Conservation (phyloP, 352 stramenopile species). For the Globisporangium polare region DNA sequence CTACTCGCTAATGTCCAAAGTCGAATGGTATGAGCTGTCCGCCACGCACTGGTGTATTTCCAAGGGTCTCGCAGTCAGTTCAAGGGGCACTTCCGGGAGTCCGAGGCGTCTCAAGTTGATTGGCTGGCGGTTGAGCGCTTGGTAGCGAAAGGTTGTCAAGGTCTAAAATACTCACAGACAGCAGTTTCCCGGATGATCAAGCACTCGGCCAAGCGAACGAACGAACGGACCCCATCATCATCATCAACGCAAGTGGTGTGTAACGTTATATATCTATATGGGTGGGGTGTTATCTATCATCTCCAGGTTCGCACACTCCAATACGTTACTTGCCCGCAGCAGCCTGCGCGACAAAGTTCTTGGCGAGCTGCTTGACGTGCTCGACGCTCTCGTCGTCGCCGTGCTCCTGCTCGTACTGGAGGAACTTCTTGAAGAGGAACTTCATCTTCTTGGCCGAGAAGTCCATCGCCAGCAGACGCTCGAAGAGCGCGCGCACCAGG, state of each 20-base stretch:
- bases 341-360: constrained; percentile 87
- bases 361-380: constrained; percentile 94
- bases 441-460: constrained; percentile 98
- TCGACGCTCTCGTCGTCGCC: constrained; percentile 85
- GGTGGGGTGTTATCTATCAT: constrained; percentile 1
- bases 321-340: constrained; percentile 30
- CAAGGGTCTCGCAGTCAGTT: neutral
- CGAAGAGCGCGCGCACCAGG: constrained; percentile 88
- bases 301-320: neutral
- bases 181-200: neutral
- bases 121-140: neutral
- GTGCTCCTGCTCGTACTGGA: constrained; percentile 92
- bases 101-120: neutral
- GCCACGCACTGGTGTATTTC: neutral
- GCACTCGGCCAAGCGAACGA: neutral
- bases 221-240: neutral
- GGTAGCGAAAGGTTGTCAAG: neutral
- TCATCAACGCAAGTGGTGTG: neutral
- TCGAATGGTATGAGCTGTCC: neutral
- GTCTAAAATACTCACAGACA: neutral
- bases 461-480: constrained; percentile 91
- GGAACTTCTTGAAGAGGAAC: constrained; percentile 97
- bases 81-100: too few species aligned
- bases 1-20: neutral
- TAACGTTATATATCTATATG: constrained; percentile 6